Percentiles rank a stretch among this genome's conserved stretches.
Evolutionary conservation across 192 early-diverging fungal genomes (phyloP).

Genomic region (Backusella psychrophila): DNA sequence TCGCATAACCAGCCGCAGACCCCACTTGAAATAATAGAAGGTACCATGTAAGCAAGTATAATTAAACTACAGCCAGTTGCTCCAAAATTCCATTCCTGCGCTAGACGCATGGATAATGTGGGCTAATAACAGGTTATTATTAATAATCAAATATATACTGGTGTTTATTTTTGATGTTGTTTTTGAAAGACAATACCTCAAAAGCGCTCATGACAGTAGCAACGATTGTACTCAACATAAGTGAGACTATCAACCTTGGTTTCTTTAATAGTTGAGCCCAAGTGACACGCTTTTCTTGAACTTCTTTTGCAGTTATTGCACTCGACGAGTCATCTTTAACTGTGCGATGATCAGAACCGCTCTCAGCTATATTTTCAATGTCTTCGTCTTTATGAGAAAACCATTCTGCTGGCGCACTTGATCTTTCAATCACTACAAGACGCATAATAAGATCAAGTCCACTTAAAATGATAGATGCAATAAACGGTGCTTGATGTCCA

Average conservation of each 20-base stretch:
- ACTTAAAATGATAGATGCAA: conserved; percentile 40
- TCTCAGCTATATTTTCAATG: background rate
- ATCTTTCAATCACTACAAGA: conserved; percentile 40
- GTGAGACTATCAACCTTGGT: conserved; percentile 13
- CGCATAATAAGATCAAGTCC: conserved; percentile 41
- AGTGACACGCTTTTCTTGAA: background rate
- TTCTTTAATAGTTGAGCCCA: conserved; percentile 7
- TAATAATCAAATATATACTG: background rate
- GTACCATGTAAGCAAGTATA: conserved; percentile 38
- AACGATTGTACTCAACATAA: conserved; percentile 12
- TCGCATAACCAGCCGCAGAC: conserved; percentile 44
- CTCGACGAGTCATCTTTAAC: background rate
- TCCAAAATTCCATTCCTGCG: conserved; percentile 33
- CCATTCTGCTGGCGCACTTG: conserved; percentile 34
- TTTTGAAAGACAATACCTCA: conserved; percentile 16
- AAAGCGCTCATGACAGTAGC: conserved; percentile 24
- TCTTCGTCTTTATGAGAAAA: conserved; percentile 10
- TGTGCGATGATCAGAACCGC: background rate
- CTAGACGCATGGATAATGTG: conserved; percentile 38
- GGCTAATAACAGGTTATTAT: conserved; percentile 30
- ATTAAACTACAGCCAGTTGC: conserved; percentile 38
- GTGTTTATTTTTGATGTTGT: background rate
- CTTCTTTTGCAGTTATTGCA: background rate
- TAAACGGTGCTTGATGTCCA: conserved; percentile 42
- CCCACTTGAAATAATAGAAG: conserved; percentile 35